Percentiles rank a stretch among this genome's conserved stretches.
phyloP scores from a whole-genome alignment of 495 filamentous ascomycete genomes.

The Penicillium roqueforti region DNA sequence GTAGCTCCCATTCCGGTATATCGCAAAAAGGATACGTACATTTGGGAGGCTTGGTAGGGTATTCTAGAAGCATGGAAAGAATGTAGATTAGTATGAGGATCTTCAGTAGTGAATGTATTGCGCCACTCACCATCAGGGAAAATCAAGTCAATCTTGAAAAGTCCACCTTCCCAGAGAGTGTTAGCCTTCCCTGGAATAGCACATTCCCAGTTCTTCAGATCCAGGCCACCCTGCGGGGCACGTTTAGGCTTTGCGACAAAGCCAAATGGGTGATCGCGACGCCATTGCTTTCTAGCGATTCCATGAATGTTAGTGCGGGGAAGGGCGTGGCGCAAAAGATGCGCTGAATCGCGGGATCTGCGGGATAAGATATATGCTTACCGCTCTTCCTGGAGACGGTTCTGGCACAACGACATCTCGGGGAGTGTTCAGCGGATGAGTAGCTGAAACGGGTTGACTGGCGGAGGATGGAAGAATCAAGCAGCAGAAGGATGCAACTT shows the following conservation, averaged over 20 bases:
- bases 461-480: conserved; percentile 1
- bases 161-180: conserved; percentile 93
- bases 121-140: conserved; percentile 85
- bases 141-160: conserved; percentile 87
- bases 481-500: background rate
- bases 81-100: conserved; percentile 13
- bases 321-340: background rate
- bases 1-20: too few relatives aligned
- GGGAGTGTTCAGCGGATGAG: conserved; percentile 1
- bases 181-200: conserved; percentile 93
- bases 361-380: conserved; percentile 33
- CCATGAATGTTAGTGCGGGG: conserved; percentile 16
- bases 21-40: conserved; percentile 53
- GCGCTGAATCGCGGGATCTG: background rate
- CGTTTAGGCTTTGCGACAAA: conserved; percentile 90
- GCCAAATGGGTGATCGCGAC: conserved; percentile 93
- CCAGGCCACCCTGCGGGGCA: conserved; percentile 73
- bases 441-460: background rate
- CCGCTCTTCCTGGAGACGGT: conserved; percentile 89
- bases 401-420: conserved; percentile 81
- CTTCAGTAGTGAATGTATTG: conserved; percentile 11
- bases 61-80: conserved; percentile 57
- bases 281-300: conserved; percentile 80
- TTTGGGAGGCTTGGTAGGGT: conserved; percentile 97
- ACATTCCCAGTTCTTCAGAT: conserved; percentile 95